These are phyloP conservation scores for Coleophoma cylindrospora DNA, from an alignment of 2,329 filamentous ascomycete species.

Conservation along the genomic window DNA sequence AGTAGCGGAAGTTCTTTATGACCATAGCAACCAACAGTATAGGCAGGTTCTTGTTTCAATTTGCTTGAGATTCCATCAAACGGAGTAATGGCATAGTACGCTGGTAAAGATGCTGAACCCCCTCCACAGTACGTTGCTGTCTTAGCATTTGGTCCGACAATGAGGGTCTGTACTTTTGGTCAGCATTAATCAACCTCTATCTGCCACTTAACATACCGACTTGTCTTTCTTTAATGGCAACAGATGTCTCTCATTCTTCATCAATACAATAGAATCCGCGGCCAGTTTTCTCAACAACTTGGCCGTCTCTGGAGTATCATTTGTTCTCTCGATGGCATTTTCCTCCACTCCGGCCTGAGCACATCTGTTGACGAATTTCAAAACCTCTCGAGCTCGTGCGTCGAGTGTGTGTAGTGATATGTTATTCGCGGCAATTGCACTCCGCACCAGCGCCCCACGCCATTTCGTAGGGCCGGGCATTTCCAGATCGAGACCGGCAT, in stretches of 20 bases:
- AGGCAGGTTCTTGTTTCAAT: constrained; percentile 49
- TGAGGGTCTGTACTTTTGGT: not conserved
- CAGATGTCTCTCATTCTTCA: not conserved
- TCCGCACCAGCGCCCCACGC: not conserved
- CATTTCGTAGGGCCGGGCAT: constrained; percentile 44
- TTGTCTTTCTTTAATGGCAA: not conserved
- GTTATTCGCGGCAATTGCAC: not conserved
- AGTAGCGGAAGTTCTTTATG: constrained; percentile 57
- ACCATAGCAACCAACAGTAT: constrained; percentile 55
- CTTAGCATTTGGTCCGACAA: constrained; percentile 30
- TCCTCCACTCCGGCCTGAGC: not conserved
- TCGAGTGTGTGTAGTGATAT: constrained; percentile 5
- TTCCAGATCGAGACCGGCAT: constrained; percentile 48
- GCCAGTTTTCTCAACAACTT: not conserved
- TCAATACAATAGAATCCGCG: not conserved
- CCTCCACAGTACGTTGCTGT: constrained; percentile 48
- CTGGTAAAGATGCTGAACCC: constrained; percentile 52
- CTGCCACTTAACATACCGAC: not conserved
- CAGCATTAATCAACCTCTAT: not conserved
- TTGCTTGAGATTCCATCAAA: constrained; percentile 41
- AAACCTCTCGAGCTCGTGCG: constrained; percentile 1
- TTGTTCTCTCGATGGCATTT: constrained; percentile 1
- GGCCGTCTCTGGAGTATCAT: constrained; percentile 3
- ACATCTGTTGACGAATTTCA: not conserved
- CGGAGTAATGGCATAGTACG: constrained; percentile 64